Evolutionary conservation across 78 protist species (phyloP).

Genomic region (Dictyostelium purpureum): DNA sequence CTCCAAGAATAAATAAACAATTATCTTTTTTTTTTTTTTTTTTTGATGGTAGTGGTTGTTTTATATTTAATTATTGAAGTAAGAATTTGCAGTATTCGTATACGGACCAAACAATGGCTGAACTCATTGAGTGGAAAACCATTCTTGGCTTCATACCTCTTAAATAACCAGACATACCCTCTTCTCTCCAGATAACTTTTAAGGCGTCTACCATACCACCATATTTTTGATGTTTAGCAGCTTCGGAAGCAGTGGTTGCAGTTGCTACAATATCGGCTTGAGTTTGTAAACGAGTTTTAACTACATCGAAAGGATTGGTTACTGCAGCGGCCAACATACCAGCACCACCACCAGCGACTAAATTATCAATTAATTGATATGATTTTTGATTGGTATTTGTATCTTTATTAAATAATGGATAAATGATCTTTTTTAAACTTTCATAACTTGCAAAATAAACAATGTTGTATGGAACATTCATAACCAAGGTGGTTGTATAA

Average conservation of each 20-base stretch:
- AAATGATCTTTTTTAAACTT: slow-evolving; percentile 54
- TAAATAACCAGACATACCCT: slow-evolving; percentile 63
- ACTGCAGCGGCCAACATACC: slow-evolving; percentile 82
- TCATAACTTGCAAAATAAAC: slow-evolving; percentile 77
- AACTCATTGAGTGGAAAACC: slow-evolving; percentile 75
- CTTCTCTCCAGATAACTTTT: slow-evolving; percentile 61
- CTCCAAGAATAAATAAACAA: neutral
- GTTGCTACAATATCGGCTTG: slow-evolving; percentile 41
- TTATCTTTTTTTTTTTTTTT: neutral
- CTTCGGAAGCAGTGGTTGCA: neutral
- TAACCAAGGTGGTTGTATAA: slow-evolving; percentile 80
- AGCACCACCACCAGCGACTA: slow-evolving; percentile 84
- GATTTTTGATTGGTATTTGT: neutral
- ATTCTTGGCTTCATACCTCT: slow-evolving; percentile 80
- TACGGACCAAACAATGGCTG: slow-evolving; percentile 79
- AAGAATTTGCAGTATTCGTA: slow-evolving; percentile 70
- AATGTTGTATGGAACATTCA: slow-evolving; percentile 83
- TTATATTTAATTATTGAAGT: neutral
- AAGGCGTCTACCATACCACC: slow-evolving; percentile 72
- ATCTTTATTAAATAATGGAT: slow-evolving; percentile 9
- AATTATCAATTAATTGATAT: slow-evolving; percentile 20
- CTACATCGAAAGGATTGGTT: slow-evolving; percentile 88
- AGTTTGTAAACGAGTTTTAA: slow-evolving; percentile 83
- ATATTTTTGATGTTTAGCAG: slow-evolving; percentile 27
- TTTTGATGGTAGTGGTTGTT: neutral